phyloP scores from a whole-genome alignment of 2,329 filamentous ascomycete genomes.

The Claviceps quebecensis region DNA sequence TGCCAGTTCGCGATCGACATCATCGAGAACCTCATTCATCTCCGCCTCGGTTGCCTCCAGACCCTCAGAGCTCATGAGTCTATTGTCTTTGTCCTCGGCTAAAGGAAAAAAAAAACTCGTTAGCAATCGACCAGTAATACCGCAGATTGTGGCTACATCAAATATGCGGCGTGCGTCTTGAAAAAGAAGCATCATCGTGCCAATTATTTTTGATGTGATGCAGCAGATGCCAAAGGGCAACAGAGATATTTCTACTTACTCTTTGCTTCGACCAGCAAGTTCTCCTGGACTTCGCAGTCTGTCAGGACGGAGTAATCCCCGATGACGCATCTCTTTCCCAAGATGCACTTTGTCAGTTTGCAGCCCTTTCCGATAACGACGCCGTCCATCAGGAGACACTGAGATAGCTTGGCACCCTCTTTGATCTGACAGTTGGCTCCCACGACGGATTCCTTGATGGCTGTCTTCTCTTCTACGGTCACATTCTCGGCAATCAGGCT shows the following conservation, averaged over 20 bases:
- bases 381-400: constrained; percentile 87
- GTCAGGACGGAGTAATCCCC: constrained; percentile 71
- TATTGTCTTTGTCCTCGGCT: constrained; percentile 55
- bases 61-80: constrained; percentile 53
- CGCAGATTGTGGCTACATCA: neutral
- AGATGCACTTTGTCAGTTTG: constrained; percentile 73
- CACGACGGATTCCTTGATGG: constrained; percentile 86
- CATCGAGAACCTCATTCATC: constrained; percentile 37
- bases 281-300: constrained; percentile 88
- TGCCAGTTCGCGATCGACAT: constrained; percentile 24
- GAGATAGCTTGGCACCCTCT: constrained; percentile 70
- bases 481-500: constrained; percentile 80
- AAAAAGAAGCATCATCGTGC: neutral
- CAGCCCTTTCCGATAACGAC: constrained; percentile 73
- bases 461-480: constrained; percentile 71
- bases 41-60: constrained; percentile 51
- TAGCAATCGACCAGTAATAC: neutral
- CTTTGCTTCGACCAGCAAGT: constrained; percentile 68
- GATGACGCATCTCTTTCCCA: constrained; percentile 68
- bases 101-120: constrained; percentile 2
- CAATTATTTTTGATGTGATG: neutral
- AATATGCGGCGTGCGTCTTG: no score
- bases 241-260: constrained; percentile 27
- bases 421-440: constrained; percentile 79
- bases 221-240: neutral